Conservation (phyloP, 164 flowering plant genomes). For the Aristolochia californica region DNA sequence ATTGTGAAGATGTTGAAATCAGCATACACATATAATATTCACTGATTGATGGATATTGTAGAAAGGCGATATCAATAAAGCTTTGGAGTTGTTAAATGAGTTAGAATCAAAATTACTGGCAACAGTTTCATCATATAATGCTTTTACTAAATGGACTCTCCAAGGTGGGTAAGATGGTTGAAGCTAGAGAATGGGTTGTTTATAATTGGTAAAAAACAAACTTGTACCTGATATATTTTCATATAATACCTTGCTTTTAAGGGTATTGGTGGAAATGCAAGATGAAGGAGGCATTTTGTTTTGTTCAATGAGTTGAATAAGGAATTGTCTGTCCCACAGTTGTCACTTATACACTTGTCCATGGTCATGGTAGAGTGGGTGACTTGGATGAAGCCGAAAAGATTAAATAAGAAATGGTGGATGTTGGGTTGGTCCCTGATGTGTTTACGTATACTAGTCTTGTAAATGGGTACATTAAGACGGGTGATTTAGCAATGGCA, state of each 20-base stretch:
- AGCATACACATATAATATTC: slow-evolving; percentile 45
- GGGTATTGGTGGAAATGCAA: slow-evolving; percentile 55
- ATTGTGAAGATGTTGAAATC: slow-evolving; percentile 41
- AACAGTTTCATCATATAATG: slow-evolving; percentile 43
- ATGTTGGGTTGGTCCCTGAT: slow-evolving; percentile 41
- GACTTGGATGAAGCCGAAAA: slow-evolving; percentile 33
- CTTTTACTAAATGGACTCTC: slow-evolving; percentile 39
- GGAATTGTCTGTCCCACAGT: slow-evolving; percentile 30
- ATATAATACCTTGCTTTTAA: slow-evolving; percentile 46
- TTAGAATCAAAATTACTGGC: slow-evolving; percentile 35
- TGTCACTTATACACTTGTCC: slow-evolving; percentile 52
- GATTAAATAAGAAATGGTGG: slow-evolving; percentile 46
- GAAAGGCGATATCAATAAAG: slow-evolving; percentile 40
- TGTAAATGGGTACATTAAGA: slow-evolving; percentile 40
- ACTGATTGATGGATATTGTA: slow-evolving; percentile 44
- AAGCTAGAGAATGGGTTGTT: slow-evolving; percentile 40
- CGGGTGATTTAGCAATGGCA: slow-evolving; percentile 37
- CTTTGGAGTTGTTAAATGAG: slow-evolving; percentile 31
- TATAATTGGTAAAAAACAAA: slow-evolving; percentile 30
- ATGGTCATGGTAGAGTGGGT: slow-evolving; percentile 45
- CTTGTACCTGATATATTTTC: slow-evolving; percentile 49
- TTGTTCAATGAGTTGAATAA: slow-evolving; percentile 41
- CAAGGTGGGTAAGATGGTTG: slow-evolving; percentile 33
- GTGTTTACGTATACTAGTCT: slow-evolving; percentile 54
- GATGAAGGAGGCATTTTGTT: slow-evolving; percentile 34